Base-by-base conservation (phyloP, 2,329 filamentous ascomycete species). In the Pezicula radicicola region DNA sequence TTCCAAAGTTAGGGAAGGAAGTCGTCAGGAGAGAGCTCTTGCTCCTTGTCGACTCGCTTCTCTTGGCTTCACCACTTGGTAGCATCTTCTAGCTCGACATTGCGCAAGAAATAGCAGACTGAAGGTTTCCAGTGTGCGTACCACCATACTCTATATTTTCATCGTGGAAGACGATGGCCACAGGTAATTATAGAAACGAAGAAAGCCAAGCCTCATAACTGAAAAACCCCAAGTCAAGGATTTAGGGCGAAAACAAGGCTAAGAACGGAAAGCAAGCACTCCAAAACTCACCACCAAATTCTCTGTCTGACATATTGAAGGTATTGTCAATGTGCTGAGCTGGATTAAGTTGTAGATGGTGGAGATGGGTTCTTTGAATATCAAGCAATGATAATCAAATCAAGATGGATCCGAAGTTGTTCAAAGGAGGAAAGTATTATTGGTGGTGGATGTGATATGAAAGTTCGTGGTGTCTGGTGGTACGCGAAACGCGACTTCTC, bases 261-360 rank as follows among this genome's bases (percentile, higher is more conserved):
- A 33, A 48, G 36, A 51, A 61, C 4, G 13, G 35, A 40, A 40
- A 16, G 27, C 25, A 25, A 45, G n/a, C 10, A 13, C 21, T 16
- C 5, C 16, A 10, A 19, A 16, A 28, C 81, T 71, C 66, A 84
- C 83, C 78, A 70, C 76, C 78, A 72, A 85, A 83, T 67, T 86
- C 83, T 68, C 84, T 79, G 63, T 86, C 83, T 52, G 83, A 86
- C 83, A 86, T 86, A 7, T 37, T 60, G 51, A 15, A 13, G 15
- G 42, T 45, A 16, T 12, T 28, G n/a, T 16, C 2, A 16, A 16
- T n/a, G 27, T 21, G 40, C 15, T 12, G 12, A 16, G 8, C 40
- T 19, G 37, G 19, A 19, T 19, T 19, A 16, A 40, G 16, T n/a
- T 42, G 40, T 21, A 10, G 16, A 5, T 1, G 16, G 16, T 42